Evolutionary conservation across 2,329 filamentous ascomycete genomes (phyloP).

Genomic region (Arthrinium phaeospermum): DNA sequence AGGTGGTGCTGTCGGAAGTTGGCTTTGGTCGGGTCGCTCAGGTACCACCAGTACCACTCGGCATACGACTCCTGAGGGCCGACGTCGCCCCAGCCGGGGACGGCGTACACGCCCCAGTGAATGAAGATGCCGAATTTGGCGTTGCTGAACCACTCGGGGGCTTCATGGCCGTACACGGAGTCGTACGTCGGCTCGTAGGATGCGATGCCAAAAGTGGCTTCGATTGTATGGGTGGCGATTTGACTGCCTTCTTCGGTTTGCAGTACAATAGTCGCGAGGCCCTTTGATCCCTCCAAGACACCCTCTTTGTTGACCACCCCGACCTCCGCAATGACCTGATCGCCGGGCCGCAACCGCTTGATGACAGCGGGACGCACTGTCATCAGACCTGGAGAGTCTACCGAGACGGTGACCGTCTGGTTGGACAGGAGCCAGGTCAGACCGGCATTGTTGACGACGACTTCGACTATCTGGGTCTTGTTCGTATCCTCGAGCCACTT

Average conservation of each 20-base stretch:
- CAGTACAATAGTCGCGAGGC: constrained; percentile 22
- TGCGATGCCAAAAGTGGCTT: constrained; percentile 42
- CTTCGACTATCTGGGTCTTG: constrained; percentile 47
- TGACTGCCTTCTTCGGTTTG: background rate
- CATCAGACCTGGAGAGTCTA: constrained; percentile 44
- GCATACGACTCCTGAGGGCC: constrained; percentile 47
- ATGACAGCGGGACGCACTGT: constrained; percentile 47
- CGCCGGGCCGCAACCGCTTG: constrained; percentile 49
- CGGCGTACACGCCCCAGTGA: constrained; percentile 63
- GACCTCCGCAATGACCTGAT: constrained; percentile 47
- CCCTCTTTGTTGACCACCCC: constrained; percentile 35
- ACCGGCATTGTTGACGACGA: constrained; percentile 45
- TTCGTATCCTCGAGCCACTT: constrained; percentile 44
- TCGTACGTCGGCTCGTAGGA: constrained; percentile 42
- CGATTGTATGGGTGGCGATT: constrained; percentile 36
- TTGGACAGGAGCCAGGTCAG: constrained; percentile 37
- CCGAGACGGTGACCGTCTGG: constrained; percentile 38
- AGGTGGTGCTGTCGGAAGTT: constrained; percentile 51
- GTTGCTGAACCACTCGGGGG: constrained; percentile 44
- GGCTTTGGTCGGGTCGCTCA: background rate
- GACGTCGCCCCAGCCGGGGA: constrained; percentile 60
- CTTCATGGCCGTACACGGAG: constrained; percentile 39
- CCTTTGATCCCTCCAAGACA: constrained; percentile 31
- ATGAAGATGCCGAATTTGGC: constrained; percentile 67
- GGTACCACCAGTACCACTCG: constrained; percentile 37